phyloP scores from a whole-genome alignment of 306 rosid genomes.

The Arachis stenosperma region DNA sequence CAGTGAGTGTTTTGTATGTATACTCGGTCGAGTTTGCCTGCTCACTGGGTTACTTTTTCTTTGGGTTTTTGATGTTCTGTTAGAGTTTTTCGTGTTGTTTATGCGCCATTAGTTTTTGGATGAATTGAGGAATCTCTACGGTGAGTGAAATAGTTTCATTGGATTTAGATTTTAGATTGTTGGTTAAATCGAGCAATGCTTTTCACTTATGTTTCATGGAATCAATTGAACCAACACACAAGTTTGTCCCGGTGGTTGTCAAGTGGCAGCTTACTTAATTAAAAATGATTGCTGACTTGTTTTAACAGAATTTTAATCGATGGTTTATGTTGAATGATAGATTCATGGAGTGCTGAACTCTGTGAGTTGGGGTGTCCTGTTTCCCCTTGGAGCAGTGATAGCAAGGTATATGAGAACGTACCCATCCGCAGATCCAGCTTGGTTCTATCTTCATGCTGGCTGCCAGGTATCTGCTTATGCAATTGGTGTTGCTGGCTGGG shows the following conservation, averaged over 20 bases:
- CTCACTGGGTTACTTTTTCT: neutral
- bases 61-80: neutral
- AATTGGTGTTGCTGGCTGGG: conserved; percentile 96
- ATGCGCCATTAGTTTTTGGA: neutral
- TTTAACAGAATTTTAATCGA: neutral
- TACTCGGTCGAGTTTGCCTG: neutral
- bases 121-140: neutral
- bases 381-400: conserved; percentile 74
- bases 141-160: neutral
- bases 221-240: neutral
- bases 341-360: conserved; percentile 80
- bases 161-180: neutral
- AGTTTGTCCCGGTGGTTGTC: neutral
- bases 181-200: neutral
- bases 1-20: neutral
- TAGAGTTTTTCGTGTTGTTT: neutral
- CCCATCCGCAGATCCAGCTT: conserved; percentile 81
- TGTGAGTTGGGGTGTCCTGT: conserved; percentile 92
- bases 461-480: conserved; percentile 77
- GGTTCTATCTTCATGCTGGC: conserved; percentile 84
- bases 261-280: neutral
- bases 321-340: conserved; percentile 44
- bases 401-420: conserved; percentile 77
- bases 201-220: neutral
- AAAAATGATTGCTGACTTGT: neutral